Evolutionary conservation across 176 grass and related monocot genomes (phyloP).

Genomic region (Oryza punctata): DNA sequence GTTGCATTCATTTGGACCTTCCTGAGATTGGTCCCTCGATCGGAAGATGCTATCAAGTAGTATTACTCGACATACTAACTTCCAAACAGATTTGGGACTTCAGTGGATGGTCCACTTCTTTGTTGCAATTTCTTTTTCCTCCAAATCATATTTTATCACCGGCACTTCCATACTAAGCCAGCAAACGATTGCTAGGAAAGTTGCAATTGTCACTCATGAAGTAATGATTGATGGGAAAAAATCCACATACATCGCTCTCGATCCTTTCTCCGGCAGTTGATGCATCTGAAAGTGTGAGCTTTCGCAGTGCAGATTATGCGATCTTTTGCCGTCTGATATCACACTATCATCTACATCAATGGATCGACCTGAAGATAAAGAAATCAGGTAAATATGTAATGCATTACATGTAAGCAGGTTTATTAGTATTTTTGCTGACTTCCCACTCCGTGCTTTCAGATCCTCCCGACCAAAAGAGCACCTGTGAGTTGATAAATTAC

Average conservation of each 20-base stretch:
- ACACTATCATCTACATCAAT: slow-evolving; percentile 10
- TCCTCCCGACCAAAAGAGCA: slow-evolving; percentile 22
- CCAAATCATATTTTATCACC: neutral
- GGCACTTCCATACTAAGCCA: neutral
- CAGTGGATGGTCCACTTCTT: slow-evolving; percentile 31
- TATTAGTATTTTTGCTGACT: slow-evolving; percentile 17
- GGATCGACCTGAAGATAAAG: slow-evolving; percentile 12
- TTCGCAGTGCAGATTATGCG: neutral
- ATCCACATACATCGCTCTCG: slow-evolving; percentile 26
- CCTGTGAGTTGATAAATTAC: neutral
- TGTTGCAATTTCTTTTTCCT: slow-evolving; percentile 24
- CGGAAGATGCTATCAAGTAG: slow-evolving; percentile 18
- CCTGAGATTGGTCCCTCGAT: slow-evolving; percentile 6
- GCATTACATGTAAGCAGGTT: slow-evolving; percentile 25
- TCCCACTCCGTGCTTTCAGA: neutral
- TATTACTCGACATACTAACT: slow-evolving; percentile 16
- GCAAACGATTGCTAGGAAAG: slow-evolving; percentile 28
- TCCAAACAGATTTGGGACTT: slow-evolving; percentile 23
- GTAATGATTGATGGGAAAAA: slow-evolving; percentile 20
- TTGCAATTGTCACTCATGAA: slow-evolving; percentile 18
- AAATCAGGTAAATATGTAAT: neutral
- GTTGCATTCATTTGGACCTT: slow-evolving; percentile 38
- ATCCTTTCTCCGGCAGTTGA: slow-evolving; percentile 14
- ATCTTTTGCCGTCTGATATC: neutral
- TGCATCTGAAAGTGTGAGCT: neutral